phyloP scores from a whole-genome alignment of 2,329 filamentous ascomycete genomes.

The Stagonosporopsis cucurbitacearum region DNA sequence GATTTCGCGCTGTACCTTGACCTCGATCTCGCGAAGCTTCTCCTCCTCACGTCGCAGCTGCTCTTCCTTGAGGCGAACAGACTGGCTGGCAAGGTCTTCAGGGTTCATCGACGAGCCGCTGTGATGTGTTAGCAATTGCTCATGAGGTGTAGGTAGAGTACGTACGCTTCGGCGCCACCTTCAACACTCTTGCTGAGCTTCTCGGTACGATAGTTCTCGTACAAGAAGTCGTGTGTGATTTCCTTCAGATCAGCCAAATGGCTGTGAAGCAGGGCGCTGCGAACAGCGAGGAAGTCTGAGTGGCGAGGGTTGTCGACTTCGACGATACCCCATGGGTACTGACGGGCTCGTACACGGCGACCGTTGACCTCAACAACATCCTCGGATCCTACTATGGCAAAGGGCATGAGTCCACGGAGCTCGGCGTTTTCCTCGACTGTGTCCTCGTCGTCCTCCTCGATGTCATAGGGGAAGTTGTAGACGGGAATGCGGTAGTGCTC shows the following conservation, averaged over 20 bases:
- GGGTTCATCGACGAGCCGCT: slow-evolving; percentile 93
- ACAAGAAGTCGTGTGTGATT: slow-evolving; percentile 99
- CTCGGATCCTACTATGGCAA: slow-evolving; percentile 97
- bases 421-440: slow-evolving; percentile 99
- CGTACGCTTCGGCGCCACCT: slow-evolving; percentile 84
- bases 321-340: slow-evolving; percentile 99
- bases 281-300: slow-evolving; percentile 97
- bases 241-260: slow-evolving; percentile 98
- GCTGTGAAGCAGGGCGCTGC: slow-evolving; percentile 94
- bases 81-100: slow-evolving; percentile 95
- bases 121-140: slow-evolving; percentile 32
- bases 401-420: slow-evolving; percentile 96
- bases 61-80: slow-evolving; percentile 98
- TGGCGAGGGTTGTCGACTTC: slow-evolving; percentile 99
- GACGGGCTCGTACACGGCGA: slow-evolving; percentile 88
- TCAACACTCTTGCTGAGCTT: slow-evolving; percentile 99
- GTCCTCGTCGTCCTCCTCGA: slow-evolving; percentile 99
- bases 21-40: slow-evolving; percentile 98
- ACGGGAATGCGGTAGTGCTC: slow-evolving; percentile 99
- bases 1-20: slow-evolving; percentile 99
- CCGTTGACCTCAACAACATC: slow-evolving; percentile 94
- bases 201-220: slow-evolving; percentile 99
- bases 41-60: slow-evolving; percentile 98
- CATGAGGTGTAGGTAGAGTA: slow-evolving; percentile 39
- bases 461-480: slow-evolving; percentile 99